Base-by-base conservation (phyloP, 2,329 filamentous ascomycete genomes). In the Trichophyton verrucosum region DNA sequence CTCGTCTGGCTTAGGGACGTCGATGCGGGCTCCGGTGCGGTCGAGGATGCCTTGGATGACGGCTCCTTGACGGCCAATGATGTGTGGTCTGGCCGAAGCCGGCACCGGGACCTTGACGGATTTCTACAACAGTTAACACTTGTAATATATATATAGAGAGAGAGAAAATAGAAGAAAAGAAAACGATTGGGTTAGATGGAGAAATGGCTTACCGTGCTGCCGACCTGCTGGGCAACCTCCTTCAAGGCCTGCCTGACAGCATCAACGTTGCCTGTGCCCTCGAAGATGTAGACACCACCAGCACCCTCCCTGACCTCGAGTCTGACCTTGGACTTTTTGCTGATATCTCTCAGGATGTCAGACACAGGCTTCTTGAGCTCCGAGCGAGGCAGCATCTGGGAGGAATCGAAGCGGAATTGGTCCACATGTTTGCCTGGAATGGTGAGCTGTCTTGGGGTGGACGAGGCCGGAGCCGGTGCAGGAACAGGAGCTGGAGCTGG, bases 11-110 rank as follows among this genome's bases (percentile, higher is more conserved):
- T 88, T 91, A 63, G 92, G 91, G 63, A 99, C 84, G 71, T 95
- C 89, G 69, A 99, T 91, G 65, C 86, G 86, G 59, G 94, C 92
- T 64, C 92, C 91, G 2, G 91, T 94, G 74, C 88, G 87, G 73
- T 92, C 89, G 75, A 92, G 89, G 59, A 99, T 85, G 55, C 87
- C 83, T 76, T 95, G 92, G 72, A 99, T 95, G 64, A 87, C 92
- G 27, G 89, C 83, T 62, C 95, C 95, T 71, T 88, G 86, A 71
- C 89, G 91, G 67, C 94, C 95, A 72, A 99, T 97, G 74, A 99
- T 91, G 74, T 92, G 87, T 59, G 91, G 84, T 64, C 91, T 86
- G 22, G 90, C 84, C 44, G 90, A 92, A 57, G 86, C 82, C 59
- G 92, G 94, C 65, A 99, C 87, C 1, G 88, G 81, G 57, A 97